A percentile compares a stretch with the other conserved stretches of the same genome.
These are phyloP conservation scores for Sporisorium scitamineum DNA, from an alignment of 1,284 basidiomycete species.

Conservation along the genomic window DNA sequence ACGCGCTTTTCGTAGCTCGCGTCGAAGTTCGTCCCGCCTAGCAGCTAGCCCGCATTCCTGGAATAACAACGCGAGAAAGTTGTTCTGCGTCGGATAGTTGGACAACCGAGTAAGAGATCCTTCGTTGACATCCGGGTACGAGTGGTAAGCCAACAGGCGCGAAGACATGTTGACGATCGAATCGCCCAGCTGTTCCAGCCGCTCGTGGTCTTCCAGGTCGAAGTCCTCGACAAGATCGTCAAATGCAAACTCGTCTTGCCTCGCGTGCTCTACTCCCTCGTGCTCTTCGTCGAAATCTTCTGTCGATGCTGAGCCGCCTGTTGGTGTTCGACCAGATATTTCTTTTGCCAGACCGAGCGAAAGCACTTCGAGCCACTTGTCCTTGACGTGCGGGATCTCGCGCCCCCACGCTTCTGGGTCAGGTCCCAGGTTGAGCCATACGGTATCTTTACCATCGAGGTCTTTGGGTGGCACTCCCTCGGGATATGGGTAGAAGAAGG, in stretches of 20 bases:
- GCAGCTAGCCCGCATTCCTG: constrained; percentile 39
- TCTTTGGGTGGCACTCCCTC: constrained; percentile 41
- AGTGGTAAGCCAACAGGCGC: constrained; percentile 39
- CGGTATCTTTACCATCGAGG: constrained; percentile 17
- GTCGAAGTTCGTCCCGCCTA: constrained; percentile 22
- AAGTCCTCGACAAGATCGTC: constrained; percentile 44
- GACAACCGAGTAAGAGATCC: constrained; percentile 38
- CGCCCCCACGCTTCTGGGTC: constrained; percentile 44
- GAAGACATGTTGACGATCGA: constrained; percentile 56
- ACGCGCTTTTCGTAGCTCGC: constrained; percentile 19
- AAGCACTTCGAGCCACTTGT: constrained; percentile 49
- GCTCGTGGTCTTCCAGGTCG: constrained; percentile 51
- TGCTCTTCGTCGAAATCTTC: background rate
- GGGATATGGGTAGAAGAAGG: constrained; percentile 49
- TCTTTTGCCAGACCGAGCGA: constrained; percentile 39
- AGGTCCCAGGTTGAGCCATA: constrained; percentile 46
- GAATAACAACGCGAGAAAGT: constrained; percentile 43
- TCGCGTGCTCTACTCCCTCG: background rate
- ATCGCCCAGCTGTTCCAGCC: constrained; percentile 50
- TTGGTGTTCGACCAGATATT: constrained; percentile 8
- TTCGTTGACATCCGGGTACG: constrained; percentile 50
- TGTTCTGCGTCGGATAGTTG: constrained; percentile 55
- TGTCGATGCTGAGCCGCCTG: background rate
- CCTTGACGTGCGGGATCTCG: constrained; percentile 41
- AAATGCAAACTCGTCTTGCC: constrained; percentile 12